Evolutionary conservation across 176 grass and related monocot genomes (phyloP), one percentile per base, ranked within the genome.

Genomic region (Eremochloa ophiuroides): DNA sequence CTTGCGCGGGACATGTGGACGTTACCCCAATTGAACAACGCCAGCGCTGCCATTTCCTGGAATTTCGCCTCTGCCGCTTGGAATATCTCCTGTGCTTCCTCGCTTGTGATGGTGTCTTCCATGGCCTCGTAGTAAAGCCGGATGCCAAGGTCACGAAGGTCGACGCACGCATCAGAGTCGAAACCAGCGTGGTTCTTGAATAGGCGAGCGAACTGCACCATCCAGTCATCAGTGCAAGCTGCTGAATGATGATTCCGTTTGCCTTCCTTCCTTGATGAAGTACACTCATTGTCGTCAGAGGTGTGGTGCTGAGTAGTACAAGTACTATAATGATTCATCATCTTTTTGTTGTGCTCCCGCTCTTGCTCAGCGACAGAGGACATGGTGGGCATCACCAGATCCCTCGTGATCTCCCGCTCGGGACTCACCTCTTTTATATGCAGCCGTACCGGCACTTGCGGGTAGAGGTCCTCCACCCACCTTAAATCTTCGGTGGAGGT

Each of bases 11-110:
- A 93, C 90, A 95, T 87, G 67, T 93, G 90, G 31, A 98, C 75
- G 47, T 98, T 94, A 37, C 95, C 95, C 92, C 90, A 98, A 7
- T 98, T 98, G 37, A 93, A 98, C 69, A 93, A 56, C 15, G 88
- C 90, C 29, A 98, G 35, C 29, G 95, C 95, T 18, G 84, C 86
- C 92, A 95, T 91, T 66, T 95, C 88, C 83, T 98, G 92, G 88
- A 98, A 98, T 33, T 95, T 98, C 3, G 68, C 74, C 75, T 98
- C 89, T 10, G 84, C 90, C 2, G 92, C 73, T 60, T 95, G 73
- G 78, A 91, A 93, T 72, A 94, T 91, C 85, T 91, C 83, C 70
- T 95, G 90, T 30, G 90, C 95, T 78, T 95, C 95, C 82, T 98
- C 92, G 8, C 95, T 93, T 34, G 92, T 89, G 70, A 94, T 71